phyloP scores from a whole-genome alignment of 1,284 basidiomycete species.

The Ganoderma sinense region DNA sequence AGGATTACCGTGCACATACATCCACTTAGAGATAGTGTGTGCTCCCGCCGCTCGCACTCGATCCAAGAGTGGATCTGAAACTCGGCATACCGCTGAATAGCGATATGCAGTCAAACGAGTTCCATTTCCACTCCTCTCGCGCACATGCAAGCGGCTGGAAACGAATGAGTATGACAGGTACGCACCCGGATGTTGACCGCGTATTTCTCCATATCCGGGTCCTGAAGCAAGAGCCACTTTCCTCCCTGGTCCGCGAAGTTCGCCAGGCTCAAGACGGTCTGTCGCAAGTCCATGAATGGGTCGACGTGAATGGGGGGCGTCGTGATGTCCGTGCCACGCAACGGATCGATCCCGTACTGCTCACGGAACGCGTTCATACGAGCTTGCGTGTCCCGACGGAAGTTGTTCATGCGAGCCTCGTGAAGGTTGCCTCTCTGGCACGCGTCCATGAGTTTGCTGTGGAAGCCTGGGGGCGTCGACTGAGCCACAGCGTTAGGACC shows the following conservation, averaged over 20 bases:
- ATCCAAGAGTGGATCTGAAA: not conserved
- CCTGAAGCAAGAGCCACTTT: slow-evolving; percentile 34
- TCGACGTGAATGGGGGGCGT: slow-evolving; percentile 32
- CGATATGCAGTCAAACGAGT: not conserved
- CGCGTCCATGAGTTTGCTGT: slow-evolving; percentile 5
- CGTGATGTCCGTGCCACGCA: not conserved
- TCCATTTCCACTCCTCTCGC: not conserved
- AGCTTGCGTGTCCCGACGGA: not conserved
- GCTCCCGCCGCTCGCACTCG: not conserved
- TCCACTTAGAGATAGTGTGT: not conserved
- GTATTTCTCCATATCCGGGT: slow-evolving; percentile 31
- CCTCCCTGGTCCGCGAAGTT: slow-evolving; percentile 37
- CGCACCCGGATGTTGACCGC: slow-evolving; percentile 43
- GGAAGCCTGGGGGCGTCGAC: not conserved
- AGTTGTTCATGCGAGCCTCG: slow-evolving; percentile 14
- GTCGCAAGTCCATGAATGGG: slow-evolving; percentile 45
- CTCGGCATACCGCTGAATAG: not conserved
- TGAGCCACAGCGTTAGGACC: not conserved
- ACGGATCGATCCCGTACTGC: not conserved
- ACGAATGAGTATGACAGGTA: slow-evolving; percentile 1
- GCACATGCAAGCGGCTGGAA: not conserved
- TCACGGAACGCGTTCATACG: not conserved
- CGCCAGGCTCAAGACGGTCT: slow-evolving; percentile 42
- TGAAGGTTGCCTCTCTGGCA: slow-evolving; percentile 24
- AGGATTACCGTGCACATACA: not conserved